Evolutionary conservation across 495 filamentous ascomycete species (phyloP).

Genomic region (Ascodesmis nigricans): DNA sequence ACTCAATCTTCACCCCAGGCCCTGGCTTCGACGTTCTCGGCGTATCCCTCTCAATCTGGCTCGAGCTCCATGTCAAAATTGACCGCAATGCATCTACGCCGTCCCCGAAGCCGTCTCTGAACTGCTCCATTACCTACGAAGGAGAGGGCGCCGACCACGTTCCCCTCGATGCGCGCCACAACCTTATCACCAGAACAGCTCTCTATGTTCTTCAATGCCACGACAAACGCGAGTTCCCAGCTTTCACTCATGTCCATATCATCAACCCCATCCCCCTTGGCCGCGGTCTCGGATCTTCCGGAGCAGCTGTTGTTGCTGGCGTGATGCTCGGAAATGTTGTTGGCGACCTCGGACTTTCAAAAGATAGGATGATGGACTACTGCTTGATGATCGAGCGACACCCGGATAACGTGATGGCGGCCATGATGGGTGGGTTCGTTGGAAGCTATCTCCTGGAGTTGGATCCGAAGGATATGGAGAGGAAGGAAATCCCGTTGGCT

Average conservation of each 20-base stretch:
- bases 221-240: slow-evolving; percentile 56
- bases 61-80: slow-evolving; percentile 55
- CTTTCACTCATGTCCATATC: slow-evolving; percentile 74
- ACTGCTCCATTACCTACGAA: slow-evolving; percentile 78
- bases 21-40: slow-evolving; percentile 97
- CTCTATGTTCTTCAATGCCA: slow-evolving; percentile 86
- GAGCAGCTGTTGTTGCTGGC: slow-evolving; percentile 83
- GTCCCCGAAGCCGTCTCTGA: slow-evolving; percentile 43
- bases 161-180: slow-evolving; percentile 51
- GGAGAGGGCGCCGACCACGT: slow-evolving; percentile 56
- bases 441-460: slow-evolving; percentile 86
- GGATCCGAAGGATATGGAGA: slow-evolving; percentile 57
- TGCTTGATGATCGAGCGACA: slow-evolving; percentile 95
- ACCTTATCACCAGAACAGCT: slow-evolving; percentile 77
- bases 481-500: slow-evolving; percentile 82
- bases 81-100: slow-evolving; percentile 15
- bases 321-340: slow-evolving; percentile 80
- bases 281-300: slow-evolving; percentile 74
- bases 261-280: slow-evolving; percentile 82
- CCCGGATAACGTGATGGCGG: slow-evolving; percentile 90
- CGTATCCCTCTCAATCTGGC: slow-evolving; percentile 70
- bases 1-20: slow-evolving; percentile 19
- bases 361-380: slow-evolving; percentile 74
- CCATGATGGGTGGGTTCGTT: slow-evolving; percentile 88
- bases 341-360: slow-evolving; percentile 52